A percentile compares a stretch with the other conserved stretches of the same genome.
Conservation (phyloP, 2,329 filamentous ascomycete genomes). For the Atkinsonella hypoxylon region DNA sequence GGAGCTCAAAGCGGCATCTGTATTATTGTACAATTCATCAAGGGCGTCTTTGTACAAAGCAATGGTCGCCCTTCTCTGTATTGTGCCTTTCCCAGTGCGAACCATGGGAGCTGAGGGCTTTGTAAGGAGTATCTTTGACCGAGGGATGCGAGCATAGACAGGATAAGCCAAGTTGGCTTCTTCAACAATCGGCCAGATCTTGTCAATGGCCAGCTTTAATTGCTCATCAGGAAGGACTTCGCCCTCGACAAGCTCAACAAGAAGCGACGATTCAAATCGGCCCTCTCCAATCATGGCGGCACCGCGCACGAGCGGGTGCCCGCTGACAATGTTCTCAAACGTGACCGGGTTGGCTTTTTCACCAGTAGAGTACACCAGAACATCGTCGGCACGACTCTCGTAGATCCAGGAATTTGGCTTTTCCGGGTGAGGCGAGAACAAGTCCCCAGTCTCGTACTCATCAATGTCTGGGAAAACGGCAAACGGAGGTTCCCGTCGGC, state of each 20-base stretch:
- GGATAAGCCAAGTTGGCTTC: slow-evolving; percentile 4
- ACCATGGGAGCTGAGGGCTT: neutral
- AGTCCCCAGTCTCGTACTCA: slow-evolving; percentile 3
- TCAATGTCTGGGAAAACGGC: neutral
- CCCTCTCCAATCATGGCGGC: slow-evolving; percentile 4
- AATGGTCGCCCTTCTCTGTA: slow-evolving; percentile 8
- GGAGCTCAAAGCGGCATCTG: neutral
- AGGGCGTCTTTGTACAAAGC: slow-evolving; percentile 6
- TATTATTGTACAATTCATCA: slow-evolving; percentile 5
- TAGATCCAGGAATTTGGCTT: slow-evolving; percentile 3
- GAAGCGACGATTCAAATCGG: neutral
- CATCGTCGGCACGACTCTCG: slow-evolving; percentile 4
- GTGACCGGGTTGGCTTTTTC: slow-evolving; percentile 6
- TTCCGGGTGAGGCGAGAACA: slow-evolving; percentile 2
- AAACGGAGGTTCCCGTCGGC: neutral
- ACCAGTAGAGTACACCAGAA: slow-evolving; percentile 7
- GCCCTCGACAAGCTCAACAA: neutral
- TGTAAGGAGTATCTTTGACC: neutral
- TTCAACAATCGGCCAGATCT: slow-evolving; percentile 3
- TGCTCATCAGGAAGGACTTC: neutral
- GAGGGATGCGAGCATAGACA: slow-evolving; percentile 4
- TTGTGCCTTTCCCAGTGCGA: slow-evolving; percentile 5
- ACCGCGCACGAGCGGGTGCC: slow-evolving; percentile 1
- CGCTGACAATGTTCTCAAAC: slow-evolving; percentile 3
- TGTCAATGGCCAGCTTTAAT: neutral